Percentiles rank a stretch among this genome's conserved stretches.
phyloP scores from a whole-genome alignment of 257 asterid species.

The Scutellaria barbata region DNA sequence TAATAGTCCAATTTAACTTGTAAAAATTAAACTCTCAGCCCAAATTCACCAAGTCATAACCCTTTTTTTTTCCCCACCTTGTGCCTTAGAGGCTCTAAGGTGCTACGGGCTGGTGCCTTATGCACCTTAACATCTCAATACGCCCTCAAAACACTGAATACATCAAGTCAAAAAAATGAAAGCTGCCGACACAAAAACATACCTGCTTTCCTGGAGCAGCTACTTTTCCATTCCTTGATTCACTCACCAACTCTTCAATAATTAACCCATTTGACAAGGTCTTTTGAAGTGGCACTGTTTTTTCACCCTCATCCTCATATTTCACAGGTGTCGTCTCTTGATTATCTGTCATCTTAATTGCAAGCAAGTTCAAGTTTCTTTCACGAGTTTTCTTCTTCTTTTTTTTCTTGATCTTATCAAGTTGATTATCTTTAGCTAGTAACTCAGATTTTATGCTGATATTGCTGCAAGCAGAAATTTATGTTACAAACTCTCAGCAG shows the following conservation, averaged over 20 bases:
- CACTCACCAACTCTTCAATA: conserved; percentile 68
- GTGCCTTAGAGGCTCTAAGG: too few relatives aligned
- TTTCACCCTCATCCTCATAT: conserved; percentile 36
- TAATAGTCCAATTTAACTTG: too few relatives aligned
- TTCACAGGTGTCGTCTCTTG: conserved; percentile 35
- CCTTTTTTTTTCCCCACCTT: too few relatives aligned
- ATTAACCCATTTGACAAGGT: conserved; percentile 76
- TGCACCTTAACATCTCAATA: too few relatives aligned
- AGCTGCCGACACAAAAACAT: conserved; percentile 28
- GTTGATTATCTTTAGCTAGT: conserved; percentile 42
- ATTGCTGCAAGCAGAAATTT: conserved; percentile 39
- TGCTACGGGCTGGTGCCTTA: too few relatives aligned
- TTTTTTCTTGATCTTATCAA: conserved; percentile 47
- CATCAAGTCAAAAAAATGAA: conserved; percentile 28
- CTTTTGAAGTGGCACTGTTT: conserved; percentile 33
- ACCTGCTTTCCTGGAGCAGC: conserved; percentile 78
- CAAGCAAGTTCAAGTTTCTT: conserved; percentile 25
- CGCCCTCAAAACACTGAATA: background rate
- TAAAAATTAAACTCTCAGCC: too few relatives aligned
- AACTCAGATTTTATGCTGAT: conserved; percentile 34
- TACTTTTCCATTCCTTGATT: conserved; percentile 67
- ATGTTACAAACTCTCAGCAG: background rate
- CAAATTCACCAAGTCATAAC: too few relatives aligned
- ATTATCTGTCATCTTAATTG: conserved; percentile 36
- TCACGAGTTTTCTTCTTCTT: conserved; percentile 52